Base-by-base conservation (phyloP, 176 grass and related monocot species). In the Eragrostis nindensis region DNA sequence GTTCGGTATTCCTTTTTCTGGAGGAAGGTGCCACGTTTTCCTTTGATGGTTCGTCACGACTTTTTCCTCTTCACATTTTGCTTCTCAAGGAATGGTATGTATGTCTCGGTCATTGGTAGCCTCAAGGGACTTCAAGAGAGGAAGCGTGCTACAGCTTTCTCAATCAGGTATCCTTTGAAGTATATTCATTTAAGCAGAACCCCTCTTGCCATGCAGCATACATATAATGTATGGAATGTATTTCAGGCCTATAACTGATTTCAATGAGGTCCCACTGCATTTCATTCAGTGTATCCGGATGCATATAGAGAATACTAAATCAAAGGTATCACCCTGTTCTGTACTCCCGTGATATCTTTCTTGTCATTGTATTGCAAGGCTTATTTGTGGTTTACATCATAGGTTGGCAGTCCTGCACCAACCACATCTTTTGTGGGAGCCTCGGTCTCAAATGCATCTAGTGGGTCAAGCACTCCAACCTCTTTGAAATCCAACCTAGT, bases 221-320 rank as follows among this genome's bases (percentile, higher is more conserved):
- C 52, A 47, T 56, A 64, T 79, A 24, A 48, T 1, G 47, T 67
- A 9, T 43, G 26, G 21, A 17, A 11, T 80, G 29, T 85, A 70
- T 85, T 76, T 74, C 86, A 98, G 96, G 75, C 92, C 86, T 69
- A 68, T 98, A 68, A 77, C 81, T 81, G 92, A 98, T 82, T 87
- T 84, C 60, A 98, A 95, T 66, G 87, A 90, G 71, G 80, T 95
- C 63, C 80, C 89, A 0, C 79, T 98, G 62, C 96, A 98, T 82
- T 98, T 91, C 84, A 95, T 93, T 80, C 92, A 98, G 71, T 98
- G 90, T 5, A 63, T 95, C 54, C 74, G 82, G 60, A 89, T 98
- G 79, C 92, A 98, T 84, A 41, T 91, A 15, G 87, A 87, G 82
- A 95, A 98, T 73, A 84, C 86, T 48, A 91, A 89, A 89, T 87